Conservation (phyloP, 352 stramenopile species). For the Plasmopara halstedii region DNA sequence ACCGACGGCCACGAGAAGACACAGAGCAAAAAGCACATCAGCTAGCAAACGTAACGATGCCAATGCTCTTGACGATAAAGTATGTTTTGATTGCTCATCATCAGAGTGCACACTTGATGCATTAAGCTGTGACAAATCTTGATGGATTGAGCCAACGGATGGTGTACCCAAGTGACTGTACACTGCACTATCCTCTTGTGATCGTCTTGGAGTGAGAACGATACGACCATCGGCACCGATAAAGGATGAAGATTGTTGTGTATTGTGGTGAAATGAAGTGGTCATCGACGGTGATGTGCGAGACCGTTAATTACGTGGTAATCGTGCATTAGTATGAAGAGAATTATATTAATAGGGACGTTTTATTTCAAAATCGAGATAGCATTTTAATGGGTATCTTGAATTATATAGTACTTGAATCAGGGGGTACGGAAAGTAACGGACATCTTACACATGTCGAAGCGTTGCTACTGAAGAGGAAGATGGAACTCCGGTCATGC, state of each 20-base stretch:
- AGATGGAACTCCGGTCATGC: no score
- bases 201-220: constrained; percentile 26
- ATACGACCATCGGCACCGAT: constrained; percentile 29
- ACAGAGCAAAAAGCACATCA: constrained; percentile 40
- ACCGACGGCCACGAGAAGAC: constrained; percentile 42
- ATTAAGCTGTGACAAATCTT: constrained; percentile 7
- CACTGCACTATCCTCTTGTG: constrained; percentile 5
- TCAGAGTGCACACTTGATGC: constrained; percentile 9
- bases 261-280: constrained; percentile 4
- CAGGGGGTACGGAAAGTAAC: no score
- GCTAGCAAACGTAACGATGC: constrained; percentile 13
- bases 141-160: constrained; percentile 11
- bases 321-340: background rate
- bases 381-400: no score
- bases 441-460: no score
- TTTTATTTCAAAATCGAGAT: no score
- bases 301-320: background rate
- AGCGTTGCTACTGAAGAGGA: no score
- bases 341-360: background rate
- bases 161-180: constrained; percentile 39
- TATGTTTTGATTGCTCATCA: constrained; percentile 2
- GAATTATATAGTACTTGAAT: no score
- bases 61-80: constrained; percentile 17
- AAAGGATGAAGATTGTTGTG: constrained; percentile 11
- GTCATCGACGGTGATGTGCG: constrained; percentile 4